Evolutionary conservation across 495 filamentous ascomycete species (phyloP).

Genomic region (Aspergillus coremiiformis): DNA sequence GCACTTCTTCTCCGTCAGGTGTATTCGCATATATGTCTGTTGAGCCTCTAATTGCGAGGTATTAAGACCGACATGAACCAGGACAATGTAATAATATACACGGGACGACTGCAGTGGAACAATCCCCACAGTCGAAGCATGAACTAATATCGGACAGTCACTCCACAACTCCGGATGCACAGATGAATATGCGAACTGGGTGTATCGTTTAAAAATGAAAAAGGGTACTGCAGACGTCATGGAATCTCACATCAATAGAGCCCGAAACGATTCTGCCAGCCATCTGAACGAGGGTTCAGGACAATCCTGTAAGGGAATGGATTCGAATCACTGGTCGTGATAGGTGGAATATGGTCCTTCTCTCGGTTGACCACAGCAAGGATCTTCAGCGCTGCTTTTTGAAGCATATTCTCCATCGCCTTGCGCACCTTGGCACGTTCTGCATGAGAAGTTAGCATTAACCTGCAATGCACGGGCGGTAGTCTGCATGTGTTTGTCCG

Average conservation of each 20-base stretch:
- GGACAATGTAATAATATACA: background rate
- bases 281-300: conserved; percentile 68
- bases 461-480: background rate
- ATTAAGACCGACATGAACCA: background rate
- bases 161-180: background rate
- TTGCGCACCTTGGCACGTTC: conserved; percentile 79
- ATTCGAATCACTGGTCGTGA: conserved; percentile 85
- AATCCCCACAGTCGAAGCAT: background rate
- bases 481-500: background rate
- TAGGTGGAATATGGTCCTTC: conserved; percentile 95
- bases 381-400: conserved; percentile 81
- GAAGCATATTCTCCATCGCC: conserved; percentile 79
- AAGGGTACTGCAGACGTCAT: background rate
- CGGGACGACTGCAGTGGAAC: background rate
- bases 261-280: conserved; percentile 74
- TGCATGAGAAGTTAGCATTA: conserved; percentile 22
- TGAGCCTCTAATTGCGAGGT: background rate
- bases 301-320: conserved; percentile 93
- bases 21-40: background rate
- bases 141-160: background rate
- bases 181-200: background rate
- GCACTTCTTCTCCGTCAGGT: background rate
- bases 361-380: conserved; percentile 75
- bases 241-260: conserved; percentile 50
- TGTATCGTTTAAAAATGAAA: background rate